Percentiles rank a stretch among this genome's conserved stretches.
phyloP scores from a whole-genome alignment of 345 rosid genomes.

The Noccaea bulbosa region DNA sequence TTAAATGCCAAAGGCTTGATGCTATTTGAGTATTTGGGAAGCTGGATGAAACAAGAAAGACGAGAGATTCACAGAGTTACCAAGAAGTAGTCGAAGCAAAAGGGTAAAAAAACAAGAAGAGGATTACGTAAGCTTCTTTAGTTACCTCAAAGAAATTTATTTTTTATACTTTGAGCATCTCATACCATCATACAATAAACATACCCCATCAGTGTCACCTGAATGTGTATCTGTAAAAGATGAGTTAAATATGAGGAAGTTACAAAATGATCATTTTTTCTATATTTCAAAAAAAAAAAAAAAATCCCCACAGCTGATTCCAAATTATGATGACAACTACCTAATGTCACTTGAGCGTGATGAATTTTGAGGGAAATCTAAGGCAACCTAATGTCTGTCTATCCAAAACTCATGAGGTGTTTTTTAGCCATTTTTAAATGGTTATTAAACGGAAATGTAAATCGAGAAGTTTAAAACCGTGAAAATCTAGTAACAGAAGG shows the following conservation, averaged over 20 bases:
- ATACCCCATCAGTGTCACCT: constrained; percentile 62
- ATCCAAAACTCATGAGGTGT: neutral
- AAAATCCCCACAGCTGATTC: neutral
- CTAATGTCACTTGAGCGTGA: neutral
- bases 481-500: too few relatives aligned
- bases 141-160: constrained; percentile 41
- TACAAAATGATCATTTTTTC: neutral
- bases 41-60: constrained; percentile 38
- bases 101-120: constrained; percentile 23
- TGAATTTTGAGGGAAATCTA: neutral
- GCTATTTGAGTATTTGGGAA: constrained; percentile 59
- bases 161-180: constrained; percentile 55
- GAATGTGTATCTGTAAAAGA: constrained; percentile 52
- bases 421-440: too few relatives aligned
- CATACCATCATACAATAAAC: constrained; percentile 52
- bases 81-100: neutral
- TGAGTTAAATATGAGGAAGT: neutral
- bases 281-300: too few relatives aligned
- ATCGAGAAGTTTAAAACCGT: too few relatives aligned
- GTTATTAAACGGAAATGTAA: too few relatives aligned
- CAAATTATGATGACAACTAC: neutral
- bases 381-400: too few relatives aligned
- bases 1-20: constrained; percentile 48
- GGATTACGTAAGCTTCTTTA: constrained; percentile 40
- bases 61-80: neutral